phyloP scores from a whole-genome alignment of 805 yeast species.

The Phaffomyces opuntiae region DNA sequence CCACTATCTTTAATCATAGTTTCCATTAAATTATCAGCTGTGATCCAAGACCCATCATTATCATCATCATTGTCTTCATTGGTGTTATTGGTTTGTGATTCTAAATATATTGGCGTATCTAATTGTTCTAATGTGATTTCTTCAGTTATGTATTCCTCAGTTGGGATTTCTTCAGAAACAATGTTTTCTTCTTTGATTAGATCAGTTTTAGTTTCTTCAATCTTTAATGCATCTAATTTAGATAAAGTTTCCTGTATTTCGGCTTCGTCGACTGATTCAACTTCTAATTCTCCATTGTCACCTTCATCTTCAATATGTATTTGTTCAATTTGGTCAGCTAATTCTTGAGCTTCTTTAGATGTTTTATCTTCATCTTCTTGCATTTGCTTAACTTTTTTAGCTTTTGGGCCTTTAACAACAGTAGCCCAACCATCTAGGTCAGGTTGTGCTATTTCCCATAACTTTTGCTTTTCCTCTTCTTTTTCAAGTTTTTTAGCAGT shows the following conservation, averaged over 20 bases:
- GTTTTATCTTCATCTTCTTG: background rate
- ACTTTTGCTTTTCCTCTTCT: constrained; percentile 26
- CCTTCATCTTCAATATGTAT: constrained; percentile 8
- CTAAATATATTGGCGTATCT: background rate
- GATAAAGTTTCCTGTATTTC: constrained; percentile 22
- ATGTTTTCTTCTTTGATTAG: background rate
- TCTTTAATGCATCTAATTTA: constrained; percentile 9
- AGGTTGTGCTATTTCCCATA: background rate
- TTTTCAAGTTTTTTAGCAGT: constrained; percentile 60
- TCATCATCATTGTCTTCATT: constrained; percentile 45
- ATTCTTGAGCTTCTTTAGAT: constrained; percentile 28
- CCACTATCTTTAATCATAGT: constrained; percentile 63
- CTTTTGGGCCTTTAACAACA: background rate
- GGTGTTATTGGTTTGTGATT: constrained; percentile 4
- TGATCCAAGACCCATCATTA: constrained; percentile 91
- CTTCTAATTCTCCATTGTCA: too few species aligned
- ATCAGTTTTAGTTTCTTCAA: constrained; percentile 7
- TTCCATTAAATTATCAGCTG: constrained; percentile 74
- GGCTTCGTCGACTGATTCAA: constrained; percentile 3
- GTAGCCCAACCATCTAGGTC: background rate
- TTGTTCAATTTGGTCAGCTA: constrained; percentile 18
- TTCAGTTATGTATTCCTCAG: too few species aligned
- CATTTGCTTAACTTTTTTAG: background rate
- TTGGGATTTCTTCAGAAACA: too few species aligned
- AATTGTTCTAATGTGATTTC: too few species aligned